phyloP scores from a whole-genome alignment of 495 filamentous ascomycete genomes.

The Hypoxylon fragiforme region DNA sequence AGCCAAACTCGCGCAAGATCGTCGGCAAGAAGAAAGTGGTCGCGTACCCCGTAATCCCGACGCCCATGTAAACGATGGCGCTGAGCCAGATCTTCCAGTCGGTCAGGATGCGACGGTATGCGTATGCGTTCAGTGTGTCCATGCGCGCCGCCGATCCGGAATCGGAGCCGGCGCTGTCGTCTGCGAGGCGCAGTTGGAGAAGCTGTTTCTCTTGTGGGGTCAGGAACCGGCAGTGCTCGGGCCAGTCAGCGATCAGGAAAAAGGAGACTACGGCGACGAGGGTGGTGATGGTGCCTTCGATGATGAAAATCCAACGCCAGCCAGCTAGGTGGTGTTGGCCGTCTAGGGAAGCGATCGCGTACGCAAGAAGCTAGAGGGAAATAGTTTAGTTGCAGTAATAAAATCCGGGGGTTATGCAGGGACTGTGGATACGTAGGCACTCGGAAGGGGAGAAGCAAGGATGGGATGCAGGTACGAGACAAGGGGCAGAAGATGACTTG shows the following conservation, averaged over 20 bases:
- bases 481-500: too few relatives aligned
- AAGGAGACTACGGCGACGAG: slow-evolving; percentile 49
- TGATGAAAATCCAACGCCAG: slow-evolving; percentile 57
- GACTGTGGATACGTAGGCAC: too few relatives aligned
- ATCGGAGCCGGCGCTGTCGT: slow-evolving; percentile 43
- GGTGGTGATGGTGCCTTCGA: slow-evolving; percentile 59
- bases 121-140: slow-evolving; percentile 52
- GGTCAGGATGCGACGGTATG: slow-evolving; percentile 49
- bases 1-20: slow-evolving; percentile 61
- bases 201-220: slow-evolving; percentile 48
- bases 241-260: slow-evolving; percentile 62
- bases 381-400: too few relatives aligned
- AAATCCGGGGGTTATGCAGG: too few relatives aligned
- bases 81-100: slow-evolving; percentile 63
- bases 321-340: slow-evolving; percentile 51
- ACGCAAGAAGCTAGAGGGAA: slow-evolving; percentile 64
- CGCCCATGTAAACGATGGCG: slow-evolving; percentile 54
- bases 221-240: slow-evolving; percentile 55
- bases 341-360: slow-evolving; percentile 58
- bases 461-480: not conserved
- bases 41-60: slow-evolving; percentile 55
- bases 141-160: slow-evolving; percentile 45
- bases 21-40: slow-evolving; percentile 60
- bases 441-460: not conserved
- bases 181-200: slow-evolving; percentile 47